These are phyloP conservation scores for Trichoderma sp. DNA, from an alignment of 2,329 filamentous ascomycete genomes.

Conservation along the genomic window DNA sequence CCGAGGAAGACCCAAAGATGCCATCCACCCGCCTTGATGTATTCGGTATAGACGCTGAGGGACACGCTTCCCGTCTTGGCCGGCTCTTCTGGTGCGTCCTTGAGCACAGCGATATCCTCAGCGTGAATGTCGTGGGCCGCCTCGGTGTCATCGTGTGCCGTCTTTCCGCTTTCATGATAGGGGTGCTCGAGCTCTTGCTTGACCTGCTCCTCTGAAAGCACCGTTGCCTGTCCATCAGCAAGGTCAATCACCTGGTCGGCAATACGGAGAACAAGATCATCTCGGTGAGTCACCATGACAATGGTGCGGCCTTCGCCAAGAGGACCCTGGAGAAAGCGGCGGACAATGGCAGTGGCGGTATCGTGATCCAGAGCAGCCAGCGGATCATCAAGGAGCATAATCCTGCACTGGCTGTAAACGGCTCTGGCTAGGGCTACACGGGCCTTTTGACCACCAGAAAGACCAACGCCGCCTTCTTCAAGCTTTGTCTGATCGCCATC, in stretches of 20 bases:
- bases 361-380: slow-evolving; percentile 63
- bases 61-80: slow-evolving; percentile 67
- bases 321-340: slow-evolving; percentile 56
- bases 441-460: slow-evolving; percentile 63
- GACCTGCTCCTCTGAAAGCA: slow-evolving; percentile 48
- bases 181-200: slow-evolving; percentile 39
- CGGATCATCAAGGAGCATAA: slow-evolving; percentile 62
- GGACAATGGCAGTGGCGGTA: slow-evolving; percentile 62
- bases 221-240: slow-evolving; percentile 54
- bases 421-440: slow-evolving; percentile 62
- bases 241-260: slow-evolving; percentile 74
- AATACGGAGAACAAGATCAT: slow-evolving; percentile 72
- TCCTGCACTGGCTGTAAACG: slow-evolving; percentile 56
- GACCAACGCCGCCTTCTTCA: slow-evolving; percentile 60
- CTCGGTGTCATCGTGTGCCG: slow-evolving; percentile 25
- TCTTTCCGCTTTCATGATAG: slow-evolving; percentile 31
- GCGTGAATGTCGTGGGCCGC: slow-evolving; percentile 34
- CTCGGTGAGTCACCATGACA: slow-evolving; percentile 75
- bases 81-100: slow-evolving; percentile 35
- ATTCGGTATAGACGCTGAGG: slow-evolving; percentile 75
- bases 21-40: slow-evolving; percentile 76
- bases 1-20: slow-evolving; percentile 70
- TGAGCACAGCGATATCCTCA: slow-evolving; percentile 23
- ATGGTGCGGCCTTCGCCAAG: slow-evolving; percentile 64
- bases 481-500: slow-evolving; percentile 58